Base-by-base conservation (phyloP, 2,329 filamentous ascomycete species). In the Sporothrix pallida region DNA sequence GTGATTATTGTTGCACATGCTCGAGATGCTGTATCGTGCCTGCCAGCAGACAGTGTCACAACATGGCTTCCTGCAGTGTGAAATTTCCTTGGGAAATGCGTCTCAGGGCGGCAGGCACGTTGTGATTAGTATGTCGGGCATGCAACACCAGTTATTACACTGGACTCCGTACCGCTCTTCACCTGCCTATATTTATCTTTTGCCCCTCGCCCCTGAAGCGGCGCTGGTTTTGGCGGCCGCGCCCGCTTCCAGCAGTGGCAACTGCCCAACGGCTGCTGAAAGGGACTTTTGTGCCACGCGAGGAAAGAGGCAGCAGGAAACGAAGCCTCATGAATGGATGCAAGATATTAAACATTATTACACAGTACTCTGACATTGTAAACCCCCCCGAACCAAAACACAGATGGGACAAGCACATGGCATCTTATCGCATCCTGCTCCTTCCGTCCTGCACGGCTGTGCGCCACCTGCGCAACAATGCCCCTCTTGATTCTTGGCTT, bases 201-300 rank as follows among this genome's bases (percentile, higher is more conserved):
- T 42, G 67, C 67, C 67, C 67, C 67, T 54, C 20, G 67, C 67
- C 48, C 67, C 67, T 69, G 67, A 20, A 54, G 67, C 67, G 23
- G 67, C 48, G 48, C 17, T 37, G 48, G 50, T 20, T 54, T 31
- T 54, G 48, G 67, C 67, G 67, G 67, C 7, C 48, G 23, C 52
- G 44, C 63, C 65, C 65, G 48, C 26, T 69, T n/a, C 46, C 8
- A 52, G 31, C n/a, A 37, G 65, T 20, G 10, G 46, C 26, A 54
- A 52, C 15, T 23, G 26, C 48, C 26, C 23, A 54, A 54, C 17
- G 48, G 67, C 17, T 15, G 17, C 46, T 20, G 48, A 20, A 42
- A 44, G 46, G 46, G 20, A n/a, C 10, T 26, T 15, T 68, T 13
- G 37, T 65, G 60, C 60, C 37, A 65, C 60, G 15, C 42, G 62